phyloP scores from a whole-genome alignment of 225 moss, liverwort and hornwort species.

The Polytrichum formosum region DNA sequence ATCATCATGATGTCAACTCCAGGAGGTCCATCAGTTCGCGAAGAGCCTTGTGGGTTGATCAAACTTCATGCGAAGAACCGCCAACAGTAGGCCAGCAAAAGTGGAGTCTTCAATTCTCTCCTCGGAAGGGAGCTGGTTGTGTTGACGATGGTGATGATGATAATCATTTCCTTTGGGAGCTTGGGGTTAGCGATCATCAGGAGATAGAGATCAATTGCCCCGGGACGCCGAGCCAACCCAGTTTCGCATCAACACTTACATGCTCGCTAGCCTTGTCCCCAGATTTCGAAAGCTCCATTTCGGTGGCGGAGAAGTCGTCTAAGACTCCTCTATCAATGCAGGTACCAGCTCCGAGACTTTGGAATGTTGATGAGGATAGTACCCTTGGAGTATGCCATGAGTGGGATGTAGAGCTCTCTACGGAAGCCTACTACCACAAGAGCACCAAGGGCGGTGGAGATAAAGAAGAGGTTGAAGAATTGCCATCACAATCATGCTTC shows the following conservation, averaged over 20 bases:
- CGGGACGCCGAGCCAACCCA: conserved; percentile 36
- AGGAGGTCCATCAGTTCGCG: not conserved
- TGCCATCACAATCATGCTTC: conserved; percentile 4
- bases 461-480: conserved; percentile 20
- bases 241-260: conserved; percentile 21
- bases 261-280: conserved; percentile 25
- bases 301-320: conserved; percentile 25
- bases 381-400: conserved; percentile 23
- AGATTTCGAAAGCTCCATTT: conserved; percentile 36
- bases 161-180: too few species aligned
- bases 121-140: too few species aligned
- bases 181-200: conserved; percentile 12
- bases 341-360: conserved; percentile 40
- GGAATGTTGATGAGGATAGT: too few species aligned
- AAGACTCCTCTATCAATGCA: conserved; percentile 33
- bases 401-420: conserved; percentile 21
- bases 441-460: conserved; percentile 42
- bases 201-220: conserved; percentile 13
- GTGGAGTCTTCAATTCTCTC: too few species aligned
- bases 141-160: too few species aligned
- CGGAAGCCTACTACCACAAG: conserved; percentile 13
- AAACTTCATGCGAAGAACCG: conserved; percentile 19
- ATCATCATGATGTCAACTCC: too few species aligned
- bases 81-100: not conserved
- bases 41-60: conserved; percentile 24